Evolutionary conservation across 495 filamentous ascomycete genomes (phyloP).

Genomic region (Aspergillus panamensis): DNA sequence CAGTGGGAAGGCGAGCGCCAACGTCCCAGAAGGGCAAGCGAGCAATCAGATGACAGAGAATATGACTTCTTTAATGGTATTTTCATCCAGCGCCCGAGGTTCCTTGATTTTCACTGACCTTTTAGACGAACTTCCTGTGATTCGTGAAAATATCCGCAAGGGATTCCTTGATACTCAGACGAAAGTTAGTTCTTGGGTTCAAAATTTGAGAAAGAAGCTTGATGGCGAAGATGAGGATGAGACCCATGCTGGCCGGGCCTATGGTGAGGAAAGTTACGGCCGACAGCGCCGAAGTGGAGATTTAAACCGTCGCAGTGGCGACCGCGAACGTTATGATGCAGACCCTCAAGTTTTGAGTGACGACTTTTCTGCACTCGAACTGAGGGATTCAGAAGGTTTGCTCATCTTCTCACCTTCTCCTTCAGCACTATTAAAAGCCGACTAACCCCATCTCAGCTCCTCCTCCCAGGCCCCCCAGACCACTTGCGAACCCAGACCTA

Average conservation of each 20-base stretch:
- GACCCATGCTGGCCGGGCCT: slow-evolving; percentile 42
- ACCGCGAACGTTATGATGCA: slow-evolving; percentile 91
- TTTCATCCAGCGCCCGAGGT: neutral
- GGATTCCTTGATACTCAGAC: slow-evolving; percentile 92
- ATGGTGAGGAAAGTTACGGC: slow-evolving; percentile 40
- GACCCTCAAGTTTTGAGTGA: slow-evolving; percentile 87
- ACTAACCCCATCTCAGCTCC: slow-evolving; percentile 33
- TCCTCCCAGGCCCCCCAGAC: slow-evolving; percentile 54
- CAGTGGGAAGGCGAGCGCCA: slow-evolving; percentile 45
- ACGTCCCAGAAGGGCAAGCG: slow-evolving; percentile 30
- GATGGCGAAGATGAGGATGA: slow-evolving; percentile 76
- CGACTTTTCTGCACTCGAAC: slow-evolving; percentile 84
- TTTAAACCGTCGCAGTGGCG: slow-evolving; percentile 62
- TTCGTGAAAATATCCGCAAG: slow-evolving; percentile 89
- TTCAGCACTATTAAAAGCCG: neutral
- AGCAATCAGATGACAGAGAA: slow-evolving; percentile 57
- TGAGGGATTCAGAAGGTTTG: slow-evolving; percentile 72
- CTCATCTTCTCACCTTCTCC: slow-evolving; percentile 17
- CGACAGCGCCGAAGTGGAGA: slow-evolving; percentile 55
- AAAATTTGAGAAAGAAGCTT: slow-evolving; percentile 81
- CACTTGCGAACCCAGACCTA: slow-evolving; percentile 73
- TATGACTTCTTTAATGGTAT: slow-evolving; percentile 86
- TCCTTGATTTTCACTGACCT: slow-evolving; percentile 5
- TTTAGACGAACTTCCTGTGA: slow-evolving; percentile 85
- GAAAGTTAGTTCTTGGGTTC: slow-evolving; percentile 90